Evolutionary conservation across 1,139 yeast genomes (phyloP), one percentile per base, ranked within the genome.

Genomic region (Lodderomyces beijingensis): DNA sequence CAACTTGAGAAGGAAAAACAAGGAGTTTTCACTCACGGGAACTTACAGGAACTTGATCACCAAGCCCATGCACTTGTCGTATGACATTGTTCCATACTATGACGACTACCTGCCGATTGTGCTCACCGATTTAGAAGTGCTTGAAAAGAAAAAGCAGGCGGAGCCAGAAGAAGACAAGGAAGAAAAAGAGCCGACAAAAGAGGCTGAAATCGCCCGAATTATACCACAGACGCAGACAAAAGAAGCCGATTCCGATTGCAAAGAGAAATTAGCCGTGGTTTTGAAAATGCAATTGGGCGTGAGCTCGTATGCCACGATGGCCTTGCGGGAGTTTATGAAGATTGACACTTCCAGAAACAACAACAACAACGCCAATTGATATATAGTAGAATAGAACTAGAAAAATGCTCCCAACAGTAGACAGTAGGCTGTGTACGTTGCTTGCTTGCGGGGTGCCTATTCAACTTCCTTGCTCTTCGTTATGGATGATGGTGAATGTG

Each of bases 251-350:
- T 19, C 16, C 5, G 19, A 6, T 26, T 14, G 9, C 8, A 21
- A 26, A 15, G 13, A 22, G 8, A 79, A 74, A 40, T 64, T 70
- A 2, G 96, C 96, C 0, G 79, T 89, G 8, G 70, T 89, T 8
- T 58, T 93, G 40, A 79, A 73, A 45, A 70, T 93, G 70, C 84
- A 80, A 52, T 67, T 93, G 38, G 93, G 88, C 2, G 79, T 85
- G 5, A 83, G 96, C 30, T 81, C 94, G 4, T 93, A 93, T 57
- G 99, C 99, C 2, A 93, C 99, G 0, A 93, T 93, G 98, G 95
- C 96, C 0, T 63, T 93, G 35, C 73, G 98, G 49, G 98, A 91
- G 53, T 76, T 83, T 35, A 83, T 86, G 94, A 83, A 82, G 54
- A 66, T 78, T 16, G 95, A 86, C 42, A 83, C 94, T 3, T 72